A percentile compares a stretch with the other conserved stretches of the same genome.
Evolutionary conservation across 345 rosid genomes (phyloP).

Genomic region (Camelina hispida): DNA sequence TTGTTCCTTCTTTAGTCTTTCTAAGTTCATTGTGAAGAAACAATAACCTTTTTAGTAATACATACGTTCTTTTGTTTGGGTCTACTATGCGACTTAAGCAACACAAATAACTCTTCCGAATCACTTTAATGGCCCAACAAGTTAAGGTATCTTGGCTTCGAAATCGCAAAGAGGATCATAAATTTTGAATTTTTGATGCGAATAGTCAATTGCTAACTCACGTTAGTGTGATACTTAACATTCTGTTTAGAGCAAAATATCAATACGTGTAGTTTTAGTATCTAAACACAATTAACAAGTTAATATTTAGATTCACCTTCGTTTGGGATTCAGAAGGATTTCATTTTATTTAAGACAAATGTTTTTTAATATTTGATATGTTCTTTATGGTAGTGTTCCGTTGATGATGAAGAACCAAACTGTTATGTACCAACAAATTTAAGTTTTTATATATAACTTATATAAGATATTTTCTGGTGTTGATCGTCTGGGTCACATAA

Average conservation of each 20-base stretch:
- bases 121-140: not conserved
- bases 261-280: not conserved
- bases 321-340: no score
- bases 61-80: not conserved
- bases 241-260: not conserved
- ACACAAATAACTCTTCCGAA: not conserved
- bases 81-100: not conserved
- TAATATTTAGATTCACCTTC: no score
- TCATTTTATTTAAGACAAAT: no score
- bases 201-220: not conserved
- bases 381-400: no score
- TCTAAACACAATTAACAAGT: no score
- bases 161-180: not conserved
- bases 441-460: no score
- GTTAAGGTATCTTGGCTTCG: not conserved
- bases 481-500: no score
- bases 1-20: not conserved
- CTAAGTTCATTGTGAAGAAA: not conserved
- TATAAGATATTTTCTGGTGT: no score
- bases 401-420: no score
- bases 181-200: not conserved
- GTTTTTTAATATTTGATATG: no score
- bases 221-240: not conserved
- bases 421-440: no score
- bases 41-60: not conserved